These are phyloP conservation scores for Aspergillus heteromorphus DNA, from an alignment of 495 filamentous ascomycete genomes.

Conservation along the genomic window DNA sequence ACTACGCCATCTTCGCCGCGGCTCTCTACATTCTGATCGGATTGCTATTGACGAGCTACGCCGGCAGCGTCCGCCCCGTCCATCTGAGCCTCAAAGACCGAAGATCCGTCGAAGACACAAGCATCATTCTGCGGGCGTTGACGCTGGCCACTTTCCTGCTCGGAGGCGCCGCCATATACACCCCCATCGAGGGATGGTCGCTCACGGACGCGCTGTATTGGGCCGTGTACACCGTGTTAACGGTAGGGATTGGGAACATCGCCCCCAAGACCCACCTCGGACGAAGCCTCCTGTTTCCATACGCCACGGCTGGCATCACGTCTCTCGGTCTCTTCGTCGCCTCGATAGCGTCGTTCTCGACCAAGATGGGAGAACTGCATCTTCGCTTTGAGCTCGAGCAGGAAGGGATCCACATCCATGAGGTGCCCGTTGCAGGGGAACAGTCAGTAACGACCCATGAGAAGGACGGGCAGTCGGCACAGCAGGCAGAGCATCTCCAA, in stretches of 20 bases:
- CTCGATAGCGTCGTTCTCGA: constrained; percentile 45
- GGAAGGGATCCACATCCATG: constrained; percentile 63
- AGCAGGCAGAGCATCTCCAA: neutral
- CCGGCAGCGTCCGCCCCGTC: constrained; percentile 55
- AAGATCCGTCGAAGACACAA: constrained; percentile 68
- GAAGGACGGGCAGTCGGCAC: constrained; percentile 13
- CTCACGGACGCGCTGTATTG: constrained; percentile 80
- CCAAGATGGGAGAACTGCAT: constrained; percentile 68
- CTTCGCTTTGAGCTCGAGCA: constrained; percentile 50
- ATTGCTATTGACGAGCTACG: constrained; percentile 63
- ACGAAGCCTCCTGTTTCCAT: constrained; percentile 69
- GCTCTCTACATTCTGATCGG: constrained; percentile 71
- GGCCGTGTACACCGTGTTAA: constrained; percentile 79
- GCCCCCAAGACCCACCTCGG: constrained; percentile 57
- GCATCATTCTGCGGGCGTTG: constrained; percentile 86
- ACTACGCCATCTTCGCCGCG: constrained; percentile 75
- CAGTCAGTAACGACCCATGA: neutral
- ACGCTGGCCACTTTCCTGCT: constrained; percentile 70
- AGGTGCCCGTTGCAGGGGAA: constrained; percentile 35
- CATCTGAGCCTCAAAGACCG: constrained; percentile 67
- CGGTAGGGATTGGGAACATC: constrained; percentile 73
- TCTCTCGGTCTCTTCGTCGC: constrained; percentile 81
- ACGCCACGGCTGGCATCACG: constrained; percentile 72
- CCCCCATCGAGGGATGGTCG: constrained; percentile 67
- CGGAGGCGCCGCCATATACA: constrained; percentile 66